Evolutionary conservation across 2,329 filamentous ascomycete genomes (phyloP), one percentile per base, ranked within the genome.

Genomic region (Trichoderma brevicompactum): DNA sequence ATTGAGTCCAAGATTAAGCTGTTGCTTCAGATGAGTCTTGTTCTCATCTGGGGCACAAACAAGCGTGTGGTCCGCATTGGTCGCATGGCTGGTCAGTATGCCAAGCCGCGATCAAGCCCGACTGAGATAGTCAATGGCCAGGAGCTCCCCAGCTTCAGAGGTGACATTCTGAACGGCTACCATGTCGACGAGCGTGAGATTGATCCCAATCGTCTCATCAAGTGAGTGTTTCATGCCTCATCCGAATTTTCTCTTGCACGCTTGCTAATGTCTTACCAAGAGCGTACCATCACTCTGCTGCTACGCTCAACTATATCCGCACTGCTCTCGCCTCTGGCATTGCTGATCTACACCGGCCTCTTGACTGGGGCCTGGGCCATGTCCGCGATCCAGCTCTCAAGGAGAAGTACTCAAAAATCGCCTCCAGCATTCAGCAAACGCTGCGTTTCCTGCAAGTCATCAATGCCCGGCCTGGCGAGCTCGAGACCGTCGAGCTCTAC

Each of bases 1-100:
- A 97, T 99, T 71, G 93, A 98, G 79, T 90, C 92, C 68, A 99
- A 98, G 83, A 92, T 98, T 78, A 98, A 98, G 80, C 86, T 99
- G 32, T 85, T 99, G 36, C 82, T 99, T 66, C 95, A 99, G 80
- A 98, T 99, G 94, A 96, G 92, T 70, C 81, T 99, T 71, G 92
- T 99, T 1, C 83, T 99, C 67, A 94, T 98, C 76, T 97, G 94
- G 90, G 95, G 92, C 70, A 84, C 84, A 66, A 83, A 85, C 79
- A 88, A 88, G 79, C 91, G 92, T 6, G 93, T 99, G 4, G 92
- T 99, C 54, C 88, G 95, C 70, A 96, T 99, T 73, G 95, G 92
- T 15, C 88, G 95, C 67, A 97, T 98, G 88, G 95, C 95, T 12
- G 95, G 95, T 3, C 95, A 99, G 82, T 99, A 97, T 74, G 95